A percentile compares a stretch with the other conserved stretches of the same genome.
These are phyloP conservation scores for Suillus plorans DNA, from an alignment of 768 basidiomycete genomes.

Conservation along the genomic window DNA sequence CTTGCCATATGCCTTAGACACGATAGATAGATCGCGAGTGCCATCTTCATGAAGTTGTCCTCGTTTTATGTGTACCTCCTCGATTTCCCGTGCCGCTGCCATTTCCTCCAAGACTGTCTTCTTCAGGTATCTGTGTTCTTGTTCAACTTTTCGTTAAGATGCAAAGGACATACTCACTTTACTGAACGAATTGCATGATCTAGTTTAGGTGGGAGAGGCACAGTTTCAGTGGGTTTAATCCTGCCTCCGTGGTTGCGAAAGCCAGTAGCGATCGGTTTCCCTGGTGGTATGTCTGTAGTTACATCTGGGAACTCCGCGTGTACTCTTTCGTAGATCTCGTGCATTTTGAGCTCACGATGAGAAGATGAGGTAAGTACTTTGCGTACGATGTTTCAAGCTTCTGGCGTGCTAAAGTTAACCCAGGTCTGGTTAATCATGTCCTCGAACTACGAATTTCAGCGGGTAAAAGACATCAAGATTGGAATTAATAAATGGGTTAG, in stretches of 20 bases:
- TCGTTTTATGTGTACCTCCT: constrained; percentile 18
- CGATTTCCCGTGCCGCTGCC: constrained; percentile 14
- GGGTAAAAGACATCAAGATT: background rate
- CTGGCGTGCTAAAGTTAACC: constrained; percentile 8
- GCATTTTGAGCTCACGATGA: constrained; percentile 10
- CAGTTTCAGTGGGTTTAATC: background rate
- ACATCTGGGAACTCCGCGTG: constrained; percentile 10
- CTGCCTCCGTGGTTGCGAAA: constrained; percentile 3
- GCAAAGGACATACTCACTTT: constrained; percentile 5
- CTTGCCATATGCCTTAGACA: constrained; percentile 4
- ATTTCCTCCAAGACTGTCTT: constrained; percentile 22
- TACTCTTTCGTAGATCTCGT: constrained; percentile 17
- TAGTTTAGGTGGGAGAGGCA: constrained; percentile 12
- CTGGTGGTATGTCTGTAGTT: constrained; percentile 1
- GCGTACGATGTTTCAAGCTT: constrained; percentile 11
- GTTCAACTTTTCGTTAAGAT: background rate
- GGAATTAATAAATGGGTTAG: background rate
- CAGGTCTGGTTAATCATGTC: constrained; percentile 5
- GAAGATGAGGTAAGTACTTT: constrained; percentile 8
- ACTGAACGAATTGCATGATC: constrained; percentile 20
- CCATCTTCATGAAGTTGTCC: constrained; percentile 12
- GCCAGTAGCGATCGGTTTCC: background rate
- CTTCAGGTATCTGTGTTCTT: constrained; percentile 22
- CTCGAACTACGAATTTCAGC: background rate
- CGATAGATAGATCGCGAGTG: background rate